Percentiles rank a stretch among this genome's conserved stretches.
Conservation (phyloP, 306 rosid genomes). For the Canavalia ensiformis region DNA sequence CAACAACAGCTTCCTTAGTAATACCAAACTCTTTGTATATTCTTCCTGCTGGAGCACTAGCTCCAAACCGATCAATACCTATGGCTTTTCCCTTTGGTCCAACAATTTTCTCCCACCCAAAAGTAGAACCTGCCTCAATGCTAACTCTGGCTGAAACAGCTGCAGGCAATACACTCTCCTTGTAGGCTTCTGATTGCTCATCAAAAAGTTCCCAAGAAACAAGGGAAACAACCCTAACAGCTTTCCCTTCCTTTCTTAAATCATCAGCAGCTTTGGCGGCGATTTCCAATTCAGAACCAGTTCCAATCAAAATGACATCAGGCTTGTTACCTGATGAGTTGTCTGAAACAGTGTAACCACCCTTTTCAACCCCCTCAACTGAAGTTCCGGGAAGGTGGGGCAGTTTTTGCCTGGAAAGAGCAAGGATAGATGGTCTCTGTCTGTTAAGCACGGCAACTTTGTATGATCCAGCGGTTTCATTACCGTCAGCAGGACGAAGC, state of each 20-base stretch:
- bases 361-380: slow-evolving; percentile 89
- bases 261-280: slow-evolving; percentile 90
- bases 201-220: slow-evolving; percentile 95
- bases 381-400: slow-evolving; percentile 87
- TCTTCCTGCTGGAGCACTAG: slow-evolving; percentile 96
- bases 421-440: slow-evolving; percentile 94
- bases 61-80: slow-evolving; percentile 93
- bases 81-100: slow-evolving; percentile 91
- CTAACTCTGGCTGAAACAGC: slow-evolving; percentile 96
- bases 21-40: slow-evolving; percentile 92
- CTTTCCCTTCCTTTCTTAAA: slow-evolving; percentile 91
- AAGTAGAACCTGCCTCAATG: slow-evolving; percentile 95
- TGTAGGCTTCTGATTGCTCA: slow-evolving; percentile 88
- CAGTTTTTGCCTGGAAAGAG: slow-evolving; percentile 94
- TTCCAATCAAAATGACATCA: slow-evolving; percentile 89
- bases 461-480: slow-evolving; percentile 98
- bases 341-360: slow-evolving; percentile 88
- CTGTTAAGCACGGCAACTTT: slow-evolving; percentile 79
- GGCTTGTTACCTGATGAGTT: slow-evolving; percentile 95
- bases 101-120: slow-evolving; percentile 91
- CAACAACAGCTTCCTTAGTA: slow-evolving; percentile 92
- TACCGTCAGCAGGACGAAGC: slow-evolving; percentile 99
- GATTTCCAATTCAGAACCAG: slow-evolving; percentile 97
- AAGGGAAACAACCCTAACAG: slow-evolving; percentile 88
- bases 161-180: slow-evolving; percentile 92